Evolutionary conservation across 1,139 yeast genomes (phyloP).

Genomic region (Saccharomycopsis hybrid): DNA sequence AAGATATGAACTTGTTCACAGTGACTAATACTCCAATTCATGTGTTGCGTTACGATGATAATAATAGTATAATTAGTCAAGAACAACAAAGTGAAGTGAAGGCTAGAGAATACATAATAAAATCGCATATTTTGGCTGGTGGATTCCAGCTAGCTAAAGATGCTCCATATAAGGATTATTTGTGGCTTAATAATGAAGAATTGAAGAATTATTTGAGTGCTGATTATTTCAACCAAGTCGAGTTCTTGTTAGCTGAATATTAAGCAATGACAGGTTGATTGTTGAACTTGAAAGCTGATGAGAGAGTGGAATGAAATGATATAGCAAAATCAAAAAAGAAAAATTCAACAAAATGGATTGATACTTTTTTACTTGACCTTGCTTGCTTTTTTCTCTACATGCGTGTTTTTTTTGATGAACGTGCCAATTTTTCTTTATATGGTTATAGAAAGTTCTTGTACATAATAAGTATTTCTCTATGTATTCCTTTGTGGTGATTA

Average conservation of each 20-base stretch:
- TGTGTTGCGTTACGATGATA: constrained; percentile 37
- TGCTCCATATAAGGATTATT: constrained; percentile 40
- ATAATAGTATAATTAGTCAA: constrained; percentile 23
- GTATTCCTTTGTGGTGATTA: no score
- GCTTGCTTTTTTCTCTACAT: no score
- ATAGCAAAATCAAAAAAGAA: no score
- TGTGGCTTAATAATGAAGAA: constrained; percentile 87
- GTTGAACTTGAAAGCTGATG: no score
- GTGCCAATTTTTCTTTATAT: no score
- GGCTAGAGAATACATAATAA: constrained; percentile 60
- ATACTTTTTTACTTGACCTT: no score
- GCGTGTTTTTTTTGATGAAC: no score
- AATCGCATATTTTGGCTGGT: constrained; percentile 90
- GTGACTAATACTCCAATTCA: constrained; percentile 88
- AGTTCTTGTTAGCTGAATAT: constrained; percentile 43
- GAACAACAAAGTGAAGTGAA: constrained; percentile 23
- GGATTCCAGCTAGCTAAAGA: constrained; percentile 48
- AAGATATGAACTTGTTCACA: constrained; percentile 73
- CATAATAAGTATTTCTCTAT: no score
- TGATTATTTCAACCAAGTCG: constrained; percentile 48
- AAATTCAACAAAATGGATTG: no score
- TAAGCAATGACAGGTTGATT: no score
- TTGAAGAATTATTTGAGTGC: constrained; percentile 47
- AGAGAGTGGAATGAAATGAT: no score
- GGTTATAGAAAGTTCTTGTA: no score